These are phyloP conservation scores for Silene latifolia DNA, from an alignment of 148 eudicot species.

Conservation along the genomic window DNA sequence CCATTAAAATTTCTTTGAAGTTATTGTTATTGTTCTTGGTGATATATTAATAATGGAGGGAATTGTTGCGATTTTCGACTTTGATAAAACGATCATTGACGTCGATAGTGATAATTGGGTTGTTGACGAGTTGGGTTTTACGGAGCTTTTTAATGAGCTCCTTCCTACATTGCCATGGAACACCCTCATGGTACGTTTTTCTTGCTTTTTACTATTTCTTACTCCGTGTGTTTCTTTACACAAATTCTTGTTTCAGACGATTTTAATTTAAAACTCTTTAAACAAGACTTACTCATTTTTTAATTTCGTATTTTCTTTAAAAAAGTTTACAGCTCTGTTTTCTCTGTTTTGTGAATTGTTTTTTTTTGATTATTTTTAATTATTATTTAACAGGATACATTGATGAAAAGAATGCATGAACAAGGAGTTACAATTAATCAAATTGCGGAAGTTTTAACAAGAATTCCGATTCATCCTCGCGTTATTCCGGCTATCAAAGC, in stretches of 20 bases:
- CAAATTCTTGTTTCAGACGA: too few species aligned
- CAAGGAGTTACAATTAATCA: constrained; percentile 56
- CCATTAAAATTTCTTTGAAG: not conserved
- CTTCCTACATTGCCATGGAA: constrained; percentile 72
- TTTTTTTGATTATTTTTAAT: not conserved
- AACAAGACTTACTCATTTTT: not conserved
- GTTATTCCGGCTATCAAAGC: constrained; percentile 55
- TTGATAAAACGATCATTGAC: constrained; percentile 75
- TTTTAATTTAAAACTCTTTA: too few species aligned
- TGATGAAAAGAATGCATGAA: constrained; percentile 70
- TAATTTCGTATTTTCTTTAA: not conserved
- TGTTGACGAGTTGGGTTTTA: constrained; percentile 55
- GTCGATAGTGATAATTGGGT: constrained; percentile 82
- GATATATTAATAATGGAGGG: constrained; percentile 32
- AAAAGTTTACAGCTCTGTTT: not conserved
- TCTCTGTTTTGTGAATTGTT: not conserved
- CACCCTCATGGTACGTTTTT: constrained; percentile 50
- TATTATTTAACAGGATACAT: constrained; percentile 41
- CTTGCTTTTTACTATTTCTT: too few species aligned
- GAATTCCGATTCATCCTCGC: constrained; percentile 60
- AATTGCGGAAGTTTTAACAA: constrained; percentile 45
- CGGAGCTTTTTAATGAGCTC: constrained; percentile 58
- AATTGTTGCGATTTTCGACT: constrained; percentile 61
- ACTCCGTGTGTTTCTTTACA: too few species aligned
- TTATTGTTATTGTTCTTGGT: not conserved